phyloP scores from a whole-genome alignment of 2,329 filamentous ascomycete genomes.

The Calonectria honghensis region DNA sequence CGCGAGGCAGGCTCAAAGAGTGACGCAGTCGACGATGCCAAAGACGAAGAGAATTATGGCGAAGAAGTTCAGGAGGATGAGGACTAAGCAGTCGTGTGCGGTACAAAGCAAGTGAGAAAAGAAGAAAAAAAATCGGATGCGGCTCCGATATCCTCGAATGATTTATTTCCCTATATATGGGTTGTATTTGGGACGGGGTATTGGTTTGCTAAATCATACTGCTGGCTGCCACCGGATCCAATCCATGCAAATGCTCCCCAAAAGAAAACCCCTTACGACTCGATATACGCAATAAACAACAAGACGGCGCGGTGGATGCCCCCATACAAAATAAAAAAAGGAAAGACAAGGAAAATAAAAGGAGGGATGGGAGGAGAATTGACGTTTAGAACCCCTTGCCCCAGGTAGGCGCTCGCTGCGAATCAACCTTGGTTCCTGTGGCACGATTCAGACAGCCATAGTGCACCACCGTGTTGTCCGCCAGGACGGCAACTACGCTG shows the following conservation, averaged over 20 bases:
- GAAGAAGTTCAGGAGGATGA: conserved; percentile 86
- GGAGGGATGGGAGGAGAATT: conserved; percentile 38
- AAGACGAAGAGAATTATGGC: conserved; percentile 87
- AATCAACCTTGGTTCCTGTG: conserved; percentile 60
- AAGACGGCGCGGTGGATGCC: conserved; percentile 38
- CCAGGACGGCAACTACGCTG: conserved; percentile 92
- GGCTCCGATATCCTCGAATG: conserved; percentile 21
- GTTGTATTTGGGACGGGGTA: conserved; percentile 48
- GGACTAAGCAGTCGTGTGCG: conserved; percentile 49
- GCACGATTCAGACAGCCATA: conserved; percentile 82
- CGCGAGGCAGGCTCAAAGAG: conserved; percentile 60
- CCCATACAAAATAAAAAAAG: conserved; percentile 31
- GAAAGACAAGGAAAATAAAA: conserved; percentile 35
- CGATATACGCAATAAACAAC: conserved; percentile 34
- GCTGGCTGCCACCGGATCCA: conserved; percentile 44
- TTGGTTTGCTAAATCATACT: conserved; percentile 54
- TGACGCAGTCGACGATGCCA: conserved; percentile 68
- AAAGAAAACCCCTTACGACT: conserved; percentile 35
- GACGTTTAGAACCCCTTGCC: conserved; percentile 60
- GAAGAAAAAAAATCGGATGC: background rate
- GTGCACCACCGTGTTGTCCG: conserved; percentile 88
- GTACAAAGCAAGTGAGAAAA: background rate
- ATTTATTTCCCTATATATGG: conserved; percentile 31
- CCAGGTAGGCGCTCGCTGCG: conserved; percentile 60
- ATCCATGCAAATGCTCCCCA: conserved; percentile 51